A percentile compares a stretch with the other conserved stretches of the same genome.
Evolutionary conservation across 208 protist genomes (phyloP).

Genomic region (Acanthamoeba triangularis): DNA sequence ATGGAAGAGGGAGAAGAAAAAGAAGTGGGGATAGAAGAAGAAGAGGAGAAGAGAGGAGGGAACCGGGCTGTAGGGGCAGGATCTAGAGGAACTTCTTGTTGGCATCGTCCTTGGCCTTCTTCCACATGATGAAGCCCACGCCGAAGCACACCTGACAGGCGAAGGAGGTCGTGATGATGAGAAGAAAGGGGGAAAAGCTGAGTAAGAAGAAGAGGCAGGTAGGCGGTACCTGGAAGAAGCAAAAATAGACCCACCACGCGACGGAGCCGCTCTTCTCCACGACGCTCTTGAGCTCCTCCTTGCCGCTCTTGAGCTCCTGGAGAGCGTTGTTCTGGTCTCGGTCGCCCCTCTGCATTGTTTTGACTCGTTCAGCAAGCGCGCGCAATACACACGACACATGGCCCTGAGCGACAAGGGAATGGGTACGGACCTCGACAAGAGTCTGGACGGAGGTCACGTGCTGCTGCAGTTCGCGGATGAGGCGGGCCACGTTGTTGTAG

Average conservation of each 20-base stretch:
- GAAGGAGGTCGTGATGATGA: not conserved
- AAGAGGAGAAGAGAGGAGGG: not conserved
- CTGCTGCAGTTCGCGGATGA: conserved; percentile 52
- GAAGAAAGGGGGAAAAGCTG: not conserved
- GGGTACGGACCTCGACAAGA: not conserved
- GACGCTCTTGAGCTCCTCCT: conserved; percentile 49
- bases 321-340: conserved; percentile 59
- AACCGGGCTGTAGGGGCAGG: too few species aligned
- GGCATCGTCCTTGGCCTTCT: conserved; percentile 62
- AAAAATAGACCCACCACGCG: conserved; percentile 70
- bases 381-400: not conserved
- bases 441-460: not conserved
- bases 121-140: conserved; percentile 18
- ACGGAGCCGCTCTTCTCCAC: conserved; percentile 64
- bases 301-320: conserved; percentile 23
- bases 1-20: not conserved
- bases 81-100: conserved; percentile 72
- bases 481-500: conserved; percentile 65
- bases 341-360: conserved; percentile 20
- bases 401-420: not conserved
- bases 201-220: not conserved
- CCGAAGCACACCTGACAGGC: conserved; percentile 29
- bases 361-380: too few species aligned
- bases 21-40: not conserved
- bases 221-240: conserved; percentile 58